Conservation (phyloP, 192 early-diverging fungal genomes). For the Linderina pennispora region DNA sequence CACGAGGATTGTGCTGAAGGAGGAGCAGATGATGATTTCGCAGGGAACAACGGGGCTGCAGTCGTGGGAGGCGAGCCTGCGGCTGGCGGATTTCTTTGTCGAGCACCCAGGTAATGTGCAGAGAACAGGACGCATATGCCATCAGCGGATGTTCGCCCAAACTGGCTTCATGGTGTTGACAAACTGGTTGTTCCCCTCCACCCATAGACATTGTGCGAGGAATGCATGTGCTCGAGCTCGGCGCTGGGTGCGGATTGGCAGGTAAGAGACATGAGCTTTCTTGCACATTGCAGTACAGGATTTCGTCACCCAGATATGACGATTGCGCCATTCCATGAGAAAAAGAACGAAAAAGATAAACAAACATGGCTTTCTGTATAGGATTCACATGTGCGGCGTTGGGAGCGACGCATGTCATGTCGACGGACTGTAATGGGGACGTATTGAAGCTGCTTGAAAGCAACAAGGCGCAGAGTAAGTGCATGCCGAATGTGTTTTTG, state of each 20-base stretch:
- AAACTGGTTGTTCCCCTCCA: neutral
- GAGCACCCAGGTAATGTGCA: slow-evolving; percentile 33
- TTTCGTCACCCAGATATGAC: neutral
- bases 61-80: slow-evolving; percentile 58
- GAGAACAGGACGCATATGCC: too few relatives aligned
- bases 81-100: slow-evolving; percentile 49
- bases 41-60: slow-evolving; percentile 57
- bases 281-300: neutral
- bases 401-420: slow-evolving; percentile 32
- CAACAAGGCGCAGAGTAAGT: slow-evolving; percentile 34
- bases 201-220: slow-evolving; percentile 38
- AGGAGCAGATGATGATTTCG: slow-evolving; percentile 49
- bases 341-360: slow-evolving; percentile 3
- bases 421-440: slow-evolving; percentile 18
- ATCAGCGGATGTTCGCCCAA: too few relatives aligned
- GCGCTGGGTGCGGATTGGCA: slow-evolving; percentile 40
- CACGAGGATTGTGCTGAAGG: slow-evolving; percentile 42
- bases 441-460: slow-evolving; percentile 30
- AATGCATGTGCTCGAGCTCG: slow-evolving; percentile 37
- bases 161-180: neutral
- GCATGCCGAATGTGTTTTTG: neutral
- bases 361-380: slow-evolving; percentile 7
- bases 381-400: slow-evolving; percentile 41
- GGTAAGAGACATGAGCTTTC: slow-evolving; percentile 9
- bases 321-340: slow-evolving; percentile 1